These are phyloP conservation scores for Arthrobotrys pseudoclavata DNA, from an alignment of 2,329 filamentous ascomycete genomes.

Conservation along the genomic window DNA sequence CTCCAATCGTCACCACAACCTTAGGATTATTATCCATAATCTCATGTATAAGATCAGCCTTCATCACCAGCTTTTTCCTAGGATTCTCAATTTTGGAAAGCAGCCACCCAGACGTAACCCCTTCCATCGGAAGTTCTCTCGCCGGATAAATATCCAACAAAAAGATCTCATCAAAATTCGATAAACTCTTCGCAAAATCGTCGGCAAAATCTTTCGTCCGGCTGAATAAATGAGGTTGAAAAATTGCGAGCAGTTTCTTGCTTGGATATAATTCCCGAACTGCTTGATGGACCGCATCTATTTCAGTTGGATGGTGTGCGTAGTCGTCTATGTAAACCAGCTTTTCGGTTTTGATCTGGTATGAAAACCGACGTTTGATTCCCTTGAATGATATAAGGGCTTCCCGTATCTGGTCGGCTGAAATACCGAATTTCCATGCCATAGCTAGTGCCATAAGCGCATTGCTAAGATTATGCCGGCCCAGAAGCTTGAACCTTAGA, in stretches of 20 bases:
- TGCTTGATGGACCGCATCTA: conserved; percentile 17
- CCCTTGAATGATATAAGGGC: background rate
- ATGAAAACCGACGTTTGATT: conserved; percentile 18
- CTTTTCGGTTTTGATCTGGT: background rate
- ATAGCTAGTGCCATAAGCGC: conserved; percentile 5
- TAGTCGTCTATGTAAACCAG: conserved; percentile 20
- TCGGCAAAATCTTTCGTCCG: conserved; percentile 25
- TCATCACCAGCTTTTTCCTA: background rate
- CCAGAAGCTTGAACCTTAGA: background rate
- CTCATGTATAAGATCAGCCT: background rate
- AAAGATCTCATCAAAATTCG: conserved; percentile 6
- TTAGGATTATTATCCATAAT: background rate
- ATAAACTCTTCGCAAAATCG: conserved; percentile 21
- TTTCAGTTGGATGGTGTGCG: conserved; percentile 17
- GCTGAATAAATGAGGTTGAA: conserved; percentile 30
- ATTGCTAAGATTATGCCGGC: conserved; percentile 12
- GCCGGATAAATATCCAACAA: conserved; percentile 20
- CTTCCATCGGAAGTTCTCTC: conserved; percentile 7
- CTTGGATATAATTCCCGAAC: conserved; percentile 18
- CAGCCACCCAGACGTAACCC: conserved; percentile 11
- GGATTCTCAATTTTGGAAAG: conserved; percentile 9
- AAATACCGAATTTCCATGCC: background rate
- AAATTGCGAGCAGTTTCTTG: conserved; percentile 11
- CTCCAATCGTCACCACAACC: conserved; percentile 20
- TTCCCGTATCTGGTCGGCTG: background rate